Evolutionary conservation across 164 flowering plant genomes (phyloP).

Genomic region (Aristolochia fimbriata): DNA sequence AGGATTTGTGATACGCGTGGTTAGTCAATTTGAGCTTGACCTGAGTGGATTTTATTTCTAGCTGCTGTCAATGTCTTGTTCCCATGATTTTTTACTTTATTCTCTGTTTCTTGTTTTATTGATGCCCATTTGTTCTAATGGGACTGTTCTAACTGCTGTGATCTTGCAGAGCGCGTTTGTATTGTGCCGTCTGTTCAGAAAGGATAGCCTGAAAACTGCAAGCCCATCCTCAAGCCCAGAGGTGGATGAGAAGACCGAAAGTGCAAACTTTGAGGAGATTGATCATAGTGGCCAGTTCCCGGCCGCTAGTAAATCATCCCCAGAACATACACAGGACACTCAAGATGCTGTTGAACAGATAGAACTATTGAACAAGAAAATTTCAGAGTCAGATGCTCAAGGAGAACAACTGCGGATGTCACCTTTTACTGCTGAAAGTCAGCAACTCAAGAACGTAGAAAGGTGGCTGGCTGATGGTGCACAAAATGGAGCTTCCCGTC

Average conservation of each 20-base stretch:
- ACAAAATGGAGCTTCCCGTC: slow-evolving; percentile 12
- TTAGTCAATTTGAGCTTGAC: too few relatives aligned
- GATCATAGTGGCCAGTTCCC: slow-evolving; percentile 38
- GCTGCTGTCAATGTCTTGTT: too few relatives aligned
- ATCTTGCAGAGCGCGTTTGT: slow-evolving; percentile 46
- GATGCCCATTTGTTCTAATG: neutral
- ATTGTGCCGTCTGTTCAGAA: slow-evolving; percentile 65
- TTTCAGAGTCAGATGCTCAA: slow-evolving; percentile 7
- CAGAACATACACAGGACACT: slow-evolving; percentile 12
- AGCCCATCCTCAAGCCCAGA: slow-evolving; percentile 23
- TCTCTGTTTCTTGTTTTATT: neutral
- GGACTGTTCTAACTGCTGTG: neutral
- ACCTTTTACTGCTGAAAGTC: slow-evolving; percentile 1
- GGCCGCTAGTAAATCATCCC: slow-evolving; percentile 21
- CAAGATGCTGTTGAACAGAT: slow-evolving; percentile 1
- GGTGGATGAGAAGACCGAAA: slow-evolving; percentile 34
- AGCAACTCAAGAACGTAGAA: slow-evolving; percentile 2
- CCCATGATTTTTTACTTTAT: too few relatives aligned
- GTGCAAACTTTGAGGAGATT: slow-evolving; percentile 26
- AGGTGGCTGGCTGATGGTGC: slow-evolving; percentile 12
- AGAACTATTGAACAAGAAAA: slow-evolving; percentile 21
- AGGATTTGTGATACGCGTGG: too few relatives aligned
- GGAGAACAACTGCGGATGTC: neutral
- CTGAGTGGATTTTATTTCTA: too few relatives aligned
- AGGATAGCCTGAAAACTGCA: slow-evolving; percentile 36